Evolutionary conservation across 106 monocot genomes (phyloP), one percentile per base, ranked within the genome.

Genomic region (Acanthochlamys bracteata): DNA sequence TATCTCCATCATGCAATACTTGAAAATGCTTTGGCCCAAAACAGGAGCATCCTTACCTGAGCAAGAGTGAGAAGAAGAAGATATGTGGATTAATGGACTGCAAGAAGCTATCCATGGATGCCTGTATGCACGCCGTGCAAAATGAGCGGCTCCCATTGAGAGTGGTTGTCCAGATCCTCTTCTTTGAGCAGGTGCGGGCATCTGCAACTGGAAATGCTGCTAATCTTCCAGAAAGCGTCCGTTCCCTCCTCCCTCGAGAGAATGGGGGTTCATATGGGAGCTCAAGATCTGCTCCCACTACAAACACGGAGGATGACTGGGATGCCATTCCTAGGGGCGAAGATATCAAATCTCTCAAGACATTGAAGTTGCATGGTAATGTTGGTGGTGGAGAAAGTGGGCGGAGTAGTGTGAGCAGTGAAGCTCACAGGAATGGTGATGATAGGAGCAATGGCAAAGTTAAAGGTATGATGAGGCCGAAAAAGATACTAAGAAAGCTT

Each of bases 121-220:
- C 88, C 0, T 83, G 83, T 42, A 54, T 66, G 57, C 98, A 98
- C 24, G 98, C 85, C 4, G 78, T 98, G 19, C 98, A 92, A 77
- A 98, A 98, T 13, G 92, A 98, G 58, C 77, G 85, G n/a, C 88
- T 98, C 20, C 98, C 98, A 0, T 41, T 88, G 27, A 72, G 98
- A 19, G 69, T 83, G 7, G 85, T 92, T 12, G 88, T 98, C 39
- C 98, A 92, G 40, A 72, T 98, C 68, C 88, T 98, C 24, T 88
- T 81, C 76, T 82, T 85, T 6, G 88, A 92, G 81, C 98, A 98
- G 73, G 49, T 77, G 15, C 70, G 88, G 53, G 63, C 78, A 40
- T 63, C 82, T 23, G 72, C 74, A 10, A 25, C 74, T 12, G 67
- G 49, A 10, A 52, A 41, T 68, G 45, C 65, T 24, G 2, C 2